Conservation (phyloP, 495 filamentous ascomycete genomes). For the Neurospora sp. region DNA sequence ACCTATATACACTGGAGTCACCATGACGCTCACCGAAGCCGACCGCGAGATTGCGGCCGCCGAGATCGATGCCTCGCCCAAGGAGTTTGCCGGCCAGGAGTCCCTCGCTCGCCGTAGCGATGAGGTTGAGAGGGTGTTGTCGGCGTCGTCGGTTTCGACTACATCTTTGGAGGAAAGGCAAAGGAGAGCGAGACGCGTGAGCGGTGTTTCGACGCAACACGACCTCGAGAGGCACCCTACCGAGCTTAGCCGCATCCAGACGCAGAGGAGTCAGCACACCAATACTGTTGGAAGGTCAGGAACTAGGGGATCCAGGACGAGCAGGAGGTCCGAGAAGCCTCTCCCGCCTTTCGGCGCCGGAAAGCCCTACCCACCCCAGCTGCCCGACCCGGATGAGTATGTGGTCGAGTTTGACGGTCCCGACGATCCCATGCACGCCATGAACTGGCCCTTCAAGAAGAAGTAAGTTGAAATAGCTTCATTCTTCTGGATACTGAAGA, state of each 20-base stretch:
- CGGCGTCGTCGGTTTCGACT: conserved; percentile 41
- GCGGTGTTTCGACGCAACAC: conserved; percentile 50
- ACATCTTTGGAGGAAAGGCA: conserved; percentile 24
- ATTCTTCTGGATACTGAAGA: too few relatives aligned
- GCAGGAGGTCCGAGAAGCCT: conserved; percentile 43
- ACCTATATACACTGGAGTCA: neutral
- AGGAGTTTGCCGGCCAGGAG: conserved; percentile 10
- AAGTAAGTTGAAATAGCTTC: conserved; percentile 44
- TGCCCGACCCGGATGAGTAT: conserved; percentile 70
- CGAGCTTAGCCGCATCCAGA: conserved; percentile 66
- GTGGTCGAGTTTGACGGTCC: conserved; percentile 79
- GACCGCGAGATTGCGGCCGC: conserved; percentile 43
- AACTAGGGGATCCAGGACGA: conserved; percentile 30
- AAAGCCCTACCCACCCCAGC: conserved; percentile 63
- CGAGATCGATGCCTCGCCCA: conserved; percentile 30
- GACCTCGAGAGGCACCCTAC: conserved; percentile 68
- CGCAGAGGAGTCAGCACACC: conserved; percentile 61
- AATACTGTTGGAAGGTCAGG: conserved; percentile 54
- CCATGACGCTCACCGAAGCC: conserved; percentile 36
- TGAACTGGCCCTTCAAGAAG: conserved; percentile 71
- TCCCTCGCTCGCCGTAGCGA: conserved; percentile 25
- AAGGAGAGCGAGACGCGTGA: conserved; percentile 30
- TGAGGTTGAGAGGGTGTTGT: conserved; percentile 40
- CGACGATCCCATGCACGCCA: conserved; percentile 69
- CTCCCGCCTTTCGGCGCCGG: conserved; percentile 56